These are phyloP conservation scores for Phoenix dactylifera DNA, from an alignment of 176 grass and related monocot species.

Conservation along the genomic window DNA sequence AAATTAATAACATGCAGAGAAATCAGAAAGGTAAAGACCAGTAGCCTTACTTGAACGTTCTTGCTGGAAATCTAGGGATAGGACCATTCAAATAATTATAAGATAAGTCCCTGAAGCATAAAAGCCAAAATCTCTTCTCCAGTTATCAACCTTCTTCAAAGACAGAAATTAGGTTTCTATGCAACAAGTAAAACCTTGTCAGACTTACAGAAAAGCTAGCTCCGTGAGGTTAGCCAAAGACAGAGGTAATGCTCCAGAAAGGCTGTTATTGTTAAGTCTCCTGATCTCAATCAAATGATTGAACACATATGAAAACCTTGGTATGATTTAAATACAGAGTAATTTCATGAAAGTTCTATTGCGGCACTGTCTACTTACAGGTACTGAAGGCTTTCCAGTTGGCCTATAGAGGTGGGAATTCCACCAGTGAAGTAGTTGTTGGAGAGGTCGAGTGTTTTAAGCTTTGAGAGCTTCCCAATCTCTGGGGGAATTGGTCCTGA, in stretches of 20 bases:
- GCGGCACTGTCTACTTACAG: constrained; percentile 41
- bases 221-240: constrained; percentile 44
- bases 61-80: constrained; percentile 8
- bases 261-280: constrained; percentile 84
- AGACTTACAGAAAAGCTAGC: constrained; percentile 83
- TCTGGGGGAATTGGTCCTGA: constrained; percentile 55
- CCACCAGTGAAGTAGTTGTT: constrained; percentile 56
- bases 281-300: constrained; percentile 27
- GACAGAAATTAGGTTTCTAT: neutral
- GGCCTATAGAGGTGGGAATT: constrained; percentile 54
- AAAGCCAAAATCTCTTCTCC: neutral
- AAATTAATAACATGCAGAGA: no score
- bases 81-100: constrained; percentile 76
- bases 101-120: constrained; percentile 66
- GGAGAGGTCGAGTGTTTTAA: constrained; percentile 82
- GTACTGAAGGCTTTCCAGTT: constrained; percentile 71
- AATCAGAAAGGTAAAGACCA: neutral
- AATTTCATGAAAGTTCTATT: neutral
- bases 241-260: constrained; percentile 69
- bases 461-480: constrained; percentile 64
- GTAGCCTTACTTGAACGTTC: constrained; percentile 10
- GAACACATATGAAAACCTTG: no score
- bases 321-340: no score
- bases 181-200: neutral
- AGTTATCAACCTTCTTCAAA: neutral